phyloP scores from a whole-genome alignment of 495 filamentous ascomycete genomes.

The Penicillium parvum region DNA sequence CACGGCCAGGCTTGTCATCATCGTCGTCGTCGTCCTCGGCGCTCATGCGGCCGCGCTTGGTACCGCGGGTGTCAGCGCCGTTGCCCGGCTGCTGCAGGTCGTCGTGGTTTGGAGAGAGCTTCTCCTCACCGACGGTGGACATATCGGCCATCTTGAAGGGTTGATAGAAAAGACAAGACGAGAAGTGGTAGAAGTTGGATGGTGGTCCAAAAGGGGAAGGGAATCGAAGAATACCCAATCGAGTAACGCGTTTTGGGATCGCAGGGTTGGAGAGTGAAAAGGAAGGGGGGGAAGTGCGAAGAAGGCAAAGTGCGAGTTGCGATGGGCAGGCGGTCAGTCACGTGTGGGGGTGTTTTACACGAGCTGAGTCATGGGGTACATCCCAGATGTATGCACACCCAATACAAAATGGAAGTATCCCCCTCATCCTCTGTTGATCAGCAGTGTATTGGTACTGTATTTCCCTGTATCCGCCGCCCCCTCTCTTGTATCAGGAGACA shows the following conservation, averaged over 20 bases:
- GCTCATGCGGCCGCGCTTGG: conserved; percentile 83
- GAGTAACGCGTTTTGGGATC: conserved; percentile 51
- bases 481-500: neutral
- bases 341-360: conserved; percentile 11
- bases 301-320: conserved; percentile 39
- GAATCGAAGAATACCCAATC: conserved; percentile 46
- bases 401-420: neutral
- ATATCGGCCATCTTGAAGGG: conserved; percentile 40
- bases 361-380: neutral
- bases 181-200: conserved; percentile 16
- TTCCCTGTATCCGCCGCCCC: conserved; percentile 3
- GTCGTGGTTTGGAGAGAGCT: conserved; percentile 47
- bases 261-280: conserved; percentile 41
- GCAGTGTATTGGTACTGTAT: neutral
- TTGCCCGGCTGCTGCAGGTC: conserved; percentile 49
- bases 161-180: conserved; percentile 1
- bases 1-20: conserved; percentile 95
- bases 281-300: conserved; percentile 35
- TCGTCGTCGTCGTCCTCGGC: conserved; percentile 98
- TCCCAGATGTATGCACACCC: neutral
- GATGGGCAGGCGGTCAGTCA: conserved; percentile 42
- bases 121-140: conserved; percentile 44
- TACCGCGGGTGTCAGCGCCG: conserved; percentile 68
- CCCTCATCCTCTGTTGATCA: neutral
- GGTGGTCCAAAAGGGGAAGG: conserved; percentile 46